Conservation (phyloP, 164 flowering plant genomes). For the Pachysandra terminalis region DNA sequence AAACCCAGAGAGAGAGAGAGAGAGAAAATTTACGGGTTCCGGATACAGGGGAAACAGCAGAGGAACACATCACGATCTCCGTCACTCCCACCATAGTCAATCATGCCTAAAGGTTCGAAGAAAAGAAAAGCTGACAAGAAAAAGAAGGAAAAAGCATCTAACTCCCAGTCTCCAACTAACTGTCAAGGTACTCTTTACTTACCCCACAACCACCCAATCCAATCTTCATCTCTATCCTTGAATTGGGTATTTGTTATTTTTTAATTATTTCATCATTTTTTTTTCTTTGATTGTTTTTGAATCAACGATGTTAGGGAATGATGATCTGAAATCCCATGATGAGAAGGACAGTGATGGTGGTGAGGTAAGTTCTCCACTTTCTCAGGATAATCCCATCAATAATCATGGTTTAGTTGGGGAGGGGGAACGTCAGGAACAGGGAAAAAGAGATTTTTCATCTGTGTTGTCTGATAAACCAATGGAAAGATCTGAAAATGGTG, state of each 20-base stretch:
- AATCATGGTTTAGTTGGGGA: conserved; percentile 8
- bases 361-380: conserved; percentile 33
- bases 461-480: neutral
- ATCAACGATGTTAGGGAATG: conserved; percentile 26
- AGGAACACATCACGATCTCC: conserved; percentile 1
- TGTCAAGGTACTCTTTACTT: conserved; percentile 6
- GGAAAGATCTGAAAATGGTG: conserved; percentile 11
- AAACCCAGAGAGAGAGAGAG: too few species aligned
- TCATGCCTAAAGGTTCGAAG: conserved; percentile 76
- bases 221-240: too few species aligned
- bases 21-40: too few species aligned
- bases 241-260: neutral
- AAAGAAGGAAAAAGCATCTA: conserved; percentile 31
- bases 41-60: too few species aligned
- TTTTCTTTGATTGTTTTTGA: neutral
- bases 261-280: neutral
- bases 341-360: conserved; percentile 45
- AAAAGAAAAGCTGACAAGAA: conserved; percentile 71
- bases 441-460: conserved; percentile 6
- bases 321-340: conserved; percentile 35
- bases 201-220: too few species aligned
- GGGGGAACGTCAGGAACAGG: conserved; percentile 12
- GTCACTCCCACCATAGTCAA: conserved; percentile 9
- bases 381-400: conserved; percentile 23
- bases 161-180: neutral